Conservation (phyloP, 2,329 filamentous ascomycete genomes). For the Ascochyta fabae region DNA sequence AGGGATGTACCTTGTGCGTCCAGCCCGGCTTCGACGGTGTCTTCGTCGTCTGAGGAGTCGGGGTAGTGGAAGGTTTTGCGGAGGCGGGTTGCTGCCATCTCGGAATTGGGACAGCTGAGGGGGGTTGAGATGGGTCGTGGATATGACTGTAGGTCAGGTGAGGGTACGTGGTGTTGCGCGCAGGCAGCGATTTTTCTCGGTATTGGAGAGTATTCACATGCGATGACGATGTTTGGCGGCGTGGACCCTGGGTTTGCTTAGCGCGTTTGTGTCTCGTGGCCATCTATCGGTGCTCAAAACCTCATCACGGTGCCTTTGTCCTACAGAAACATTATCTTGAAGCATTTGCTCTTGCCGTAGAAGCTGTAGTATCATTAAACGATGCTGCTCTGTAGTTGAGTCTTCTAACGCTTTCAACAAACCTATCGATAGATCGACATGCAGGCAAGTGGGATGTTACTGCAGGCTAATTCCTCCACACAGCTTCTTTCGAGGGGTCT, state of each 20-base stretch:
- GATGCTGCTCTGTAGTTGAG: neutral
- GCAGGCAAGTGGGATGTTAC: neutral
- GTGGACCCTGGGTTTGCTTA: slow-evolving; percentile 25
- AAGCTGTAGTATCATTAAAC: neutral
- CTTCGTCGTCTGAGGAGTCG: slow-evolving; percentile 60
- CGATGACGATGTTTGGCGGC: slow-evolving; percentile 26
- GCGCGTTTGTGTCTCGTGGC: slow-evolving; percentile 5
- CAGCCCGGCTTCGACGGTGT: slow-evolving; percentile 66
- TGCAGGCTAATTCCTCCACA: neutral
- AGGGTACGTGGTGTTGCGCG: slow-evolving; percentile 7
- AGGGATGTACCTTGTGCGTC: slow-evolving; percentile 72
- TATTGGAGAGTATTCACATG: slow-evolving; percentile 13
- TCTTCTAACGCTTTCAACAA: neutral
- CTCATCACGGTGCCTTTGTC: neutral
- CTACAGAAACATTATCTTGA: neutral
- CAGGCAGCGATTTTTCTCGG: slow-evolving; percentile 16
- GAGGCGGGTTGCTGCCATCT: slow-evolving; percentile 66
- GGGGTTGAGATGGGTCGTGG: neutral
- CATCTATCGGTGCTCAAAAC: neutral
- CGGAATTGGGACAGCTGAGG: neutral
- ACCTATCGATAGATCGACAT: neutral
- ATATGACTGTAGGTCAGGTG: no score
- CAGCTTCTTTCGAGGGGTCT: neutral
- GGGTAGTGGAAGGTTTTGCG: slow-evolving; percentile 82
- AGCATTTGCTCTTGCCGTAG: neutral